These are phyloP conservation scores for Chytriomyces sp. DNA, from an alignment of 192 early-diverging fungal genomes.

Conservation along the genomic window DNA sequence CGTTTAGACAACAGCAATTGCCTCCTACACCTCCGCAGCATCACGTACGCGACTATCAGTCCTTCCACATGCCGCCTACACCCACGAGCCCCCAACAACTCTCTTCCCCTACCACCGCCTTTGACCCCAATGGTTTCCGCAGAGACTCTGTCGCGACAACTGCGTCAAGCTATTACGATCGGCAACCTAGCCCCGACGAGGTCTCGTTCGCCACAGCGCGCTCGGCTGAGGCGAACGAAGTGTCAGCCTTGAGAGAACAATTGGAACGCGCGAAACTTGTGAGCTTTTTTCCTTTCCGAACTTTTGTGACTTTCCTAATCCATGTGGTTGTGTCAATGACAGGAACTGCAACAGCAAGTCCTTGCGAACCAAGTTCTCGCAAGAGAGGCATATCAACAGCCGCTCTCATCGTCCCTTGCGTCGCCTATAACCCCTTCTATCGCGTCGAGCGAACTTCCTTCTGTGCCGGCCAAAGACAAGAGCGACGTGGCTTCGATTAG, in stretches of 20 bases:
- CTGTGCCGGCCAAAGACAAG: neutral
- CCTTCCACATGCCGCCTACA: neutral
- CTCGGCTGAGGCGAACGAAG: neutral
- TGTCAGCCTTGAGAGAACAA: neutral
- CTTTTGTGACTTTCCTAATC: neutral
- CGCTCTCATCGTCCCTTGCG: neutral
- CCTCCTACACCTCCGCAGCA: too few relatives aligned
- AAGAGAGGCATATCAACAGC: neutral
- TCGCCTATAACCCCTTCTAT: neutral
- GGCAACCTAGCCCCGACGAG: neutral
- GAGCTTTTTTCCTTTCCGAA: neutral
- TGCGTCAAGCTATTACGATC: neutral
- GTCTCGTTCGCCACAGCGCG: neutral
- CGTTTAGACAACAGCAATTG: too few relatives aligned
- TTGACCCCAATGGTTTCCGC: neutral
- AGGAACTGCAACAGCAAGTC: neutral
- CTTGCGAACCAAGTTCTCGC: neutral
- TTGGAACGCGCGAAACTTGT: neutral
- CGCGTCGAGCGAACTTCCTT: neutral
- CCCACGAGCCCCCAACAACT: neutral
- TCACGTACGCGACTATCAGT: neutral
- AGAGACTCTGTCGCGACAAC: neutral
- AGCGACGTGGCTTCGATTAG: neutral
- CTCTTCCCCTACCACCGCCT: neutral
- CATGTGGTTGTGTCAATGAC: neutral